Percentiles rank a stretch among this genome's conserved stretches.
Evolutionary conservation across 2,329 filamentous ascomycete species (phyloP).

Genomic region (Penicillium italicum): DNA sequence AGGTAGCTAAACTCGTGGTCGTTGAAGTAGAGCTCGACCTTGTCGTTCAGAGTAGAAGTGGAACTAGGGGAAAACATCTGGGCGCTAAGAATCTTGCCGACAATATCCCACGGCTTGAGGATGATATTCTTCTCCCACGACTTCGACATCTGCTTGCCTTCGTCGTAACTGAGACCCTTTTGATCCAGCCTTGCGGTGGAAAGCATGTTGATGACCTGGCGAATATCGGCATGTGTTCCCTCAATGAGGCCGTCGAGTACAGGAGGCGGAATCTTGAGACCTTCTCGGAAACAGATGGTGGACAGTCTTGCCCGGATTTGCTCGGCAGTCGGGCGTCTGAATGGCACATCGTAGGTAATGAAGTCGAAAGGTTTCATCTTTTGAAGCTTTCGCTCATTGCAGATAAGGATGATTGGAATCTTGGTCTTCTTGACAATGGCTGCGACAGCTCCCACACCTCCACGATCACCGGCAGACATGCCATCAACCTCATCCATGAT

Average conservation of each 20-base stretch:
- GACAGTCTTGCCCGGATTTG: constrained; percentile 89
- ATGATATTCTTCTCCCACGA: constrained; percentile 98
- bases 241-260: constrained; percentile 94
- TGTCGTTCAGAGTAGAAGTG: constrained; percentile 88
- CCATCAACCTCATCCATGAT: constrained; percentile 99
- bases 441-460: constrained; percentile 89
- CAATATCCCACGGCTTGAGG: constrained; percentile 97
- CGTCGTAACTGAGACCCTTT: constrained; percentile 72
- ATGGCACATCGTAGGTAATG: constrained; percentile 77
- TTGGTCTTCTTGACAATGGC: constrained; percentile 94
- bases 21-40: constrained; percentile 98
- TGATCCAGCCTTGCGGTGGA: constrained; percentile 89
- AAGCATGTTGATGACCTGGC: constrained; percentile 98
- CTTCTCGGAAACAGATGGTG: constrained; percentile 91
- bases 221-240: constrained; percentile 90
- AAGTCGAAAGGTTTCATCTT: constrained; percentile 99
- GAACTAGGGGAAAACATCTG: constrained; percentile 81
- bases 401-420: constrained; percentile 93
- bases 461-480: constrained; percentile 95
- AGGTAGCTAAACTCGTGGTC: constrained; percentile 96
- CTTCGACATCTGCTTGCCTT: constrained; percentile 92
- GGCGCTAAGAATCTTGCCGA: constrained; percentile 82
- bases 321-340: constrained; percentile 83
- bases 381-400: constrained; percentile 85
- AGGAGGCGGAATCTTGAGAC: constrained; percentile 73